Base-by-base conservation (phyloP, 2,329 filamentous ascomycete genomes). In the Sordariomycetes sp. region DNA sequence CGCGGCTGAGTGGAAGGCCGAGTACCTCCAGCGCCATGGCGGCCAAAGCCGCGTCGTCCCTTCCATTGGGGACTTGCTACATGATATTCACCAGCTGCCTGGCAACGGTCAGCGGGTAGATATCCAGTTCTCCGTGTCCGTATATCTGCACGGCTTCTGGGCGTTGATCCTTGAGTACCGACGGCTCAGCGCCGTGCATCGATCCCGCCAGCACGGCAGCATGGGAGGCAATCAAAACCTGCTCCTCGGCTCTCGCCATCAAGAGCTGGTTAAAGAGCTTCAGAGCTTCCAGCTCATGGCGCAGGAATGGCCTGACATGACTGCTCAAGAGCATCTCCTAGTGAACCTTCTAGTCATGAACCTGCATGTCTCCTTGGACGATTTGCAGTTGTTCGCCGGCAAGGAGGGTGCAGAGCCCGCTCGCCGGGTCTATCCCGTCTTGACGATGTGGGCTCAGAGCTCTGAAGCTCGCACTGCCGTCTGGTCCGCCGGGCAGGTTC, bases 361-460 rank as follows among this genome's bases (percentile, higher is more conserved):
- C 45, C 59, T 82, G 5, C 71, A 82, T 48, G 67, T 79, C 28
- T 75, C 74, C 0, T 57, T 82, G 3, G 71, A 79, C 42, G 77
- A 82, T 37, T 58, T 83, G 12, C 77, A 82, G 45, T 64, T 79
- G 4, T 82, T 83, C 42, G 73, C 75, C 0, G 79, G 79, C 5
- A 77, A 79, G 28, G 77, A 79, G 42, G 78, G 75, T 17, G 71
- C 78, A 40, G 76, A 80, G 21, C 74, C 82, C 47, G 78, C 79
- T 4, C 65, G 72, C 4, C 57, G 68, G 6, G 65, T 76, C 11
- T 78, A 76, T 40, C 68, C 73, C 0, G 58, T 66, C 0, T 57
- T 82, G 7, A 67, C 72, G 38, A 63, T 72, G 18, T 82, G 78
- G 78, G 65, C 64, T 1, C 61, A 64, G 21, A 75, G 63, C 25